Evolutionary conservation across 176 grass and related monocot genomes (phyloP).

Genomic region (Paspalum vaginatum): DNA sequence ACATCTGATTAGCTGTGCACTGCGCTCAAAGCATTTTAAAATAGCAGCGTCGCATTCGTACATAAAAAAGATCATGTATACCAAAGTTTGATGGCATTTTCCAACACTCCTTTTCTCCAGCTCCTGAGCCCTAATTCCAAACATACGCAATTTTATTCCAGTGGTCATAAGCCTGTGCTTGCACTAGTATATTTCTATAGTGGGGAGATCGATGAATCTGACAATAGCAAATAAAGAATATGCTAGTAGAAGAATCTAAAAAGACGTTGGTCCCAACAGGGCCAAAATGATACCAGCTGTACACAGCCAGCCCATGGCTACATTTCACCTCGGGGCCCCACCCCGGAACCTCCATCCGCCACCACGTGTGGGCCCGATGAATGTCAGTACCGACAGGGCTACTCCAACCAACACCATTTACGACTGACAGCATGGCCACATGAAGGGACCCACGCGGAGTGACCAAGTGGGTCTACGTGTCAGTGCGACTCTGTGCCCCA

Average conservation of each 20-base stretch:
- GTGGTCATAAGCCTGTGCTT: neutral
- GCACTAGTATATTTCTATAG: neutral
- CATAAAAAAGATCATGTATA: neutral
- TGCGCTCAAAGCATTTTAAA: conserved; percentile 24
- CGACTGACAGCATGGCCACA: conserved; percentile 17
- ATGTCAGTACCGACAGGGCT: conserved; percentile 28
- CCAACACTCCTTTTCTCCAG: neutral
- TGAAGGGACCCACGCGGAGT: neutral
- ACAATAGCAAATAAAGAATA: conserved; percentile 45
- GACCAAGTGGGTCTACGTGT: conserved; percentile 14
- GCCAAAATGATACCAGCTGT: conserved; percentile 47
- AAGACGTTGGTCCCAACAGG: conserved; percentile 10
- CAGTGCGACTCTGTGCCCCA: conserved; percentile 22
- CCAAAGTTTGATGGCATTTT: conserved; percentile 1
- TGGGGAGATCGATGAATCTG: neutral
- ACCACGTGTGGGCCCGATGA: conserved; percentile 31
- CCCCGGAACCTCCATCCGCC: conserved; percentile 30
- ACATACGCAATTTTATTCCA: conserved; percentile 11
- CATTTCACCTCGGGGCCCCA: neutral
- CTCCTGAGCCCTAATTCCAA: neutral
- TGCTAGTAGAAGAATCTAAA: conserved; percentile 23
- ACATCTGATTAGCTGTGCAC: conserved; percentile 5
- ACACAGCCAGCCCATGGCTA: conserved; percentile 39
- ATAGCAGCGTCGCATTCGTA: neutral
- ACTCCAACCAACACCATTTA: conserved; percentile 10